phyloP scores from a whole-genome alignment of 148 eudicot genomes.

The Diospyros kaki region DNA sequence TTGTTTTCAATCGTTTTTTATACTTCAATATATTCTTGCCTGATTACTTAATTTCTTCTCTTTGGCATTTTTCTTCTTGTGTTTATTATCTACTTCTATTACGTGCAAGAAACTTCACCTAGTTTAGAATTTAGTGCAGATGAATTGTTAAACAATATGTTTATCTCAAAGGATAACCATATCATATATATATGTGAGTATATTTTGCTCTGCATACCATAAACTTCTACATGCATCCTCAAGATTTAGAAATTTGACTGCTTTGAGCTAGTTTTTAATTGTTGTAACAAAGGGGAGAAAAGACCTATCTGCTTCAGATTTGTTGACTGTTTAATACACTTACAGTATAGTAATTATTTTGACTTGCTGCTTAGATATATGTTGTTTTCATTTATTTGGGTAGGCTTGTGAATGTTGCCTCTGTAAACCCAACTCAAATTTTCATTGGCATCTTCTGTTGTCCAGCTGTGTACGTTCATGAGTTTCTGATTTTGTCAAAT shows the following conservation, averaged over 20 bases:
- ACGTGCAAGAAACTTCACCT: not conserved
- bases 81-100: not conserved
- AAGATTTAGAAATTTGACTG: not conserved
- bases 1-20: not conserved
- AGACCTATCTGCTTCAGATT: not conserved
- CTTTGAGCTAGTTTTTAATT: not conserved
- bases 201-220: no score
- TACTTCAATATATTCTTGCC: constrained; percentile 8
- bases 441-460: constrained; percentile 6
- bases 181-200: no score
- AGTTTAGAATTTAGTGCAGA: not conserved
- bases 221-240: no score
- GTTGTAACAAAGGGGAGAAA: not conserved
- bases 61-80: not conserved
- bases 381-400: not conserved
- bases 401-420: not conserved
- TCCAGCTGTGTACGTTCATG: not conserved
- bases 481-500: no score
- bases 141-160: not conserved
- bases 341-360: not conserved
- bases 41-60: not conserved
- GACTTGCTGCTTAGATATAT: not conserved
- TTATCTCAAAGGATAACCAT: not conserved
- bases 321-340: not conserved
- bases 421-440: not conserved